Base-by-base conservation (phyloP, 2,329 filamentous ascomycete species). In the Tolypocladium endophyticum region DNA sequence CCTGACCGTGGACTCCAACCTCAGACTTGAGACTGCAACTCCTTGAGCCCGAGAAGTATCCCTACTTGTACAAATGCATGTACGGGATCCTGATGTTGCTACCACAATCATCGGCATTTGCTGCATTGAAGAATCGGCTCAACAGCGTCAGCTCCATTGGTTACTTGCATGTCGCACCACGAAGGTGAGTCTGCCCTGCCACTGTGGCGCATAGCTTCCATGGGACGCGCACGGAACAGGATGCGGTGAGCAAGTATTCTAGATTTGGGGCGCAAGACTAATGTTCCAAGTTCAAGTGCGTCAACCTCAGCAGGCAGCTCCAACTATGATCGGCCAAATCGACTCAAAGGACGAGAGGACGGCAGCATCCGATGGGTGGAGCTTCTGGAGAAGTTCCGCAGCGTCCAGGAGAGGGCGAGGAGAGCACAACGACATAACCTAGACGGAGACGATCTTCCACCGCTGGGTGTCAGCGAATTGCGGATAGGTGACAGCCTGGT, bases 61-160 rank as follows among this genome's bases (percentile, higher is more conserved):
- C 94, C 2, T 90, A 96, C 71, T 80, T 99, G 1, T 97, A 99
- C 79, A 97, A 97, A 76, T 99, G 94, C 74, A 85, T 99, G 56
- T 99, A 97, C 69, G 94, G 94, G 12, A 84, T 99, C 54, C 80
- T 99, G 59, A 99, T 99, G 94, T 87, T 99, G 23, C 82, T 99
- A n/a, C 94, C 94, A 0, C 94, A 99, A 75, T 97, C 93, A 20
- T 95, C 92, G 35, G 95, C 94, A 11, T 99, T 99, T 75, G 94
- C 92, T 35, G 93, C 94, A 2, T 80, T 99, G 60, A 97, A 97
- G 72, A 99, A 99, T 71, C 87, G 94, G 50, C 82, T 99, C 57
- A 97, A 97, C 74, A 96, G 90, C 73, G 94, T 99, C 65, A 96
- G 90, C 77, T 92, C 94, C 58, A 97, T 99, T 71, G 94, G 93